Base-by-base conservation (phyloP, 257 asterid species). In the Osmanthus fragrans region DNA sequence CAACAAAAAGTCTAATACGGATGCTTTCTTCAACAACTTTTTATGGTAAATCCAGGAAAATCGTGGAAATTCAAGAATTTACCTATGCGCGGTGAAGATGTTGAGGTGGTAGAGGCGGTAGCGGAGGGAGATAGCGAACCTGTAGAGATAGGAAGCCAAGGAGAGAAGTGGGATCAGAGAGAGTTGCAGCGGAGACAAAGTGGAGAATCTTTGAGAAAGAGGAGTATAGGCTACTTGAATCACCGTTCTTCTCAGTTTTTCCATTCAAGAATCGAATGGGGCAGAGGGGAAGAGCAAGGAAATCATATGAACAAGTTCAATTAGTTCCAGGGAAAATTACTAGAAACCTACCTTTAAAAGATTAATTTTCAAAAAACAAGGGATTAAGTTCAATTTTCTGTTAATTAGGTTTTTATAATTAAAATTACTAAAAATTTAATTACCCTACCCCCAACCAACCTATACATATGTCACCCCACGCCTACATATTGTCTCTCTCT, bases 161-260 rank as follows among this genome's bases (percentile, higher is more conserved):
- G 88, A 93, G 49, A 95, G 97, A 76, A 89, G 75, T 12, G 98
- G 98, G 70, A 89, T 78, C 39, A 95, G 87, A 82, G 94, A 90
- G 84, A 91, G 88, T 7, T 89, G 92, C 7, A 81, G 65, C 37
- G 87, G 49, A 3, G 94, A 78, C 73, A 92, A 92, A 21, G 75
- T 73, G 7, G 87, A 70, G 76, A 87, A 81, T 78, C 92, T 76
- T 5, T 73, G 75, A 9, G 90, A 84, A 0, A 76, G 82, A 4
- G 88, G 96, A 3, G 93, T 84, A 80, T 76, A 42, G 2, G 99
- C 98, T 84, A 95, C 86, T 84, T 81, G 91, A 81, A 79, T 90
- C 87, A 92, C 92, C 39, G 85, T 56, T 83, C 79, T 85, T 49
- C 89, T 81, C 83, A 91, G 40, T 66, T 81, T 82, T 86, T 91